phyloP scores from a whole-genome alignment of 352 stramenopile genomes.

The Phytophthora chlamydospora region DNA sequence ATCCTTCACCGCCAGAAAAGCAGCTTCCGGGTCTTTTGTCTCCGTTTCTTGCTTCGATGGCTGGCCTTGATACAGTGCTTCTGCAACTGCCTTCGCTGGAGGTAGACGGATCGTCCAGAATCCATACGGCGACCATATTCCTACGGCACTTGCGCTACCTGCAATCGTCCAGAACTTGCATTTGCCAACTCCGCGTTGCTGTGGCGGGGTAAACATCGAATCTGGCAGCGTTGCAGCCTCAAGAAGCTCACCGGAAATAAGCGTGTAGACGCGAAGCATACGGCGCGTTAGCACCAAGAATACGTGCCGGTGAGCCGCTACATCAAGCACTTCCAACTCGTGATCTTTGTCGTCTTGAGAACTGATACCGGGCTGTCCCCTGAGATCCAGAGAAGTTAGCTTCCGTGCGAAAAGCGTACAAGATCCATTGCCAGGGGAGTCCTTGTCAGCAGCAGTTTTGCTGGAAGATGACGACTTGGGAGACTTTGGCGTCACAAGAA shows the following conservation, averaged over 20 bases:
- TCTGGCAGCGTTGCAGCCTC: conserved; percentile 43
- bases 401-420: conserved; percentile 32
- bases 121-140: conserved; percentile 53
- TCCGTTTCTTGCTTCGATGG: conserved; percentile 2
- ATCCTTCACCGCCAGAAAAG: conserved; percentile 49
- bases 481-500: conserved; percentile 46
- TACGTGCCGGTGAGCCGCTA: conserved; percentile 39
- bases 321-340: conserved; percentile 28
- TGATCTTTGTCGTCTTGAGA: conserved; percentile 4
- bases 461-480: conserved; percentile 2
- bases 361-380: conserved; percentile 13
- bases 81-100: conserved; percentile 50
- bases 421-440: conserved; percentile 7
- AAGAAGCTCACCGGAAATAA: conserved; percentile 55
- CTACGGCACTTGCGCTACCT: conserved; percentile 55
- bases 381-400: conserved; percentile 35
- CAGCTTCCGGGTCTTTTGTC: conserved; percentile 34
- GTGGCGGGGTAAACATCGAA: conserved; percentile 2
- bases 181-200: conserved; percentile 13
- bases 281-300: conserved; percentile 30
- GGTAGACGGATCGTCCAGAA: conserved; percentile 77
- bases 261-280: conserved; percentile 53
- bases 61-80: conserved; percentile 20
- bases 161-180: conserved; percentile 60
- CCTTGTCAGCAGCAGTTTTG: not conserved